Base-by-base conservation (phyloP, 257 asterid genomes). In the Lantana camara region DNA sequence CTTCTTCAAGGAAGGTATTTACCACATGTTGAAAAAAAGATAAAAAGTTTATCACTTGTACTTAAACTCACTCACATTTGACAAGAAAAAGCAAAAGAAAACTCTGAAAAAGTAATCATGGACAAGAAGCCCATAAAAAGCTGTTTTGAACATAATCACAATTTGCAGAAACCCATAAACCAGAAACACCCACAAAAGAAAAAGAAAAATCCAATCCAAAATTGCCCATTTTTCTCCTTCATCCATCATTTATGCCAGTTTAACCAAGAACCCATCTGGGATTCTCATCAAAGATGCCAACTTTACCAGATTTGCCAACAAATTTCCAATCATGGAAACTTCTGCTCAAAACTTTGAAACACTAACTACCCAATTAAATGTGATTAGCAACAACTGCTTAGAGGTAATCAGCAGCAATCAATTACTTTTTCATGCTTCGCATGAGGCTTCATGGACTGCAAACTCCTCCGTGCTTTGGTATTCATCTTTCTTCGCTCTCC, bases 361-460 rank as follows among this genome's bases (percentile, higher is more conserved):
- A 35, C 11, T 1, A 35, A 35, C 5, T 4, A 35, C 11, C 9
- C 8, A 3, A 35, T 35, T 3, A 5, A 7, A 35, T 27, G 19
- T 50, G 7, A 47, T 32, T 34, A 76, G 38, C 50, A 44, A 27
- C 9, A 35, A 61, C 22, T 27, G 24, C 54, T 9, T 58, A 53
- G 15, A 21, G 50, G 4, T 51, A 19, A 11, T 8, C 19, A 35
- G 27, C 35, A 30, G 35, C 3, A 30, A 9, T 41, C 12, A 21
- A 30, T 77, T 82, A 85, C 96, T 72, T 79, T 82, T 55, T 75
- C 81, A 56, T 69, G 77, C 72, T 83, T 81, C 63, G 63, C 42
- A 50, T 69, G 67, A 47, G 81, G 51, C 70, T 70, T 84, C 82
- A 75, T 57, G 30, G 85, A 64, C 76, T 80, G 97, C 81, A 85